Base-by-base conservation (phyloP, 176 grass and related monocot species). In the Poa annua region DNA sequence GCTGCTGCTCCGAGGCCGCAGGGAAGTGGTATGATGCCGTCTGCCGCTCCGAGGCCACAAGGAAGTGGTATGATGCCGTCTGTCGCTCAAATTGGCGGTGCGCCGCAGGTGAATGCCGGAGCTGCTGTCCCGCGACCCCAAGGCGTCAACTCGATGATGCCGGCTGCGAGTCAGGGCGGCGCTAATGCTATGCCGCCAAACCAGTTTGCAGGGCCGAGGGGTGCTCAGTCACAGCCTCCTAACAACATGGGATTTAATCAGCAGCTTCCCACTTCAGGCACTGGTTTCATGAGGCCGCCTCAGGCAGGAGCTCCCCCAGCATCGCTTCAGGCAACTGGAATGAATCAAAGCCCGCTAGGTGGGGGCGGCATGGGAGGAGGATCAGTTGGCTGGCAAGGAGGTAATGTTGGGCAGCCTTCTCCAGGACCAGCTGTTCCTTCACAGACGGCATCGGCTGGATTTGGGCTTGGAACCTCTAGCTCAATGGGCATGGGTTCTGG, bases 211-310 rank as follows among this genome's bases (percentile, higher is more conserved):
- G 89, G 69, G 67, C 78, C 83, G 59, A 91, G 85, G 78, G 76
- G 83, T 15, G 69, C 74, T 76, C 96, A 82, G 61, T 29, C 70
- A 29, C 83, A 88, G 45, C 34, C 67, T 92, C 70, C 88, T 76
- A 97, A 81, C 81, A 97, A 81, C 81, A 63, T 81, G 75, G 95
- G 84, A 25, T 69, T 89, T 55, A 91, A 88, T 85, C 94, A 97
- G 67, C 94, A 94, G 69, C 82, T 71, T 7, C 56, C 74, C 44
- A 63, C 87, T 36, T 91, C 89, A 67, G 93, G 67, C 79, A 93
- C 85, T 5, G 76, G 80, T 81, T 80, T 89, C 69, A 89, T 85
- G 80, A 86, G 91, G 85, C 86, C 93, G 76, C 68, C 93, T 85
- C 93, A 90, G 82, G 55, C 80, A 11, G 87, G 87, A 85, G 36